Evolutionary conservation across 768 basidiomycete genomes (phyloP).

Genomic region (Pleurotus cornucopiae): DNA sequence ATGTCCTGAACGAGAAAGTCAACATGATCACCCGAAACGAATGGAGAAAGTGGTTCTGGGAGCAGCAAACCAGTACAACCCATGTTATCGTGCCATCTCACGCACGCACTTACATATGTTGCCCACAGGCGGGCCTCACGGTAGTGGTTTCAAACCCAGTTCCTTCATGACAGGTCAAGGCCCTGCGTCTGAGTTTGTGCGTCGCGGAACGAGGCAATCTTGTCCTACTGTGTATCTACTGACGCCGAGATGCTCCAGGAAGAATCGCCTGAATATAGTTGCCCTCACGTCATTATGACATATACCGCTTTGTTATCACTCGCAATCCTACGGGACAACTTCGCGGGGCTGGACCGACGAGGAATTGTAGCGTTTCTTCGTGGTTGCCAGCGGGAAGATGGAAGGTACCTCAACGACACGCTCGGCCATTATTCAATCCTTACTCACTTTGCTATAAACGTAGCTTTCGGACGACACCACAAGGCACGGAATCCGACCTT

Average conservation of each 20-base stretch:
- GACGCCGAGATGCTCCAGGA: conserved; percentile 17
- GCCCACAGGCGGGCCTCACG: conserved; percentile 47
- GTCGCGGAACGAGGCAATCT: conserved; percentile 8
- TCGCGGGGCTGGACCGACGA: conserved; percentile 60
- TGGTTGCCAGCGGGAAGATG: conserved; percentile 73
- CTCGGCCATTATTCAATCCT: not conserved
- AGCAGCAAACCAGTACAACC: conserved; percentile 62
- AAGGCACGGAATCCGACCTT: conserved; percentile 69
- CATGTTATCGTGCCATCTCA: conserved; percentile 7
- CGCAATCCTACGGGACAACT: conserved; percentile 83
- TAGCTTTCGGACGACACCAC: conserved; percentile 73
- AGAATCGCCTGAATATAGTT: conserved; percentile 49
- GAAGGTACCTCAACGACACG: conserved; percentile 54
- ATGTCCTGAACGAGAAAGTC: conserved; percentile 41
- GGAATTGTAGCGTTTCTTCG: conserved; percentile 67
- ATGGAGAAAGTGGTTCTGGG: conserved; percentile 89
- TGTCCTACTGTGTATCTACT: not conserved
- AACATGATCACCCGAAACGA: conserved; percentile 46
- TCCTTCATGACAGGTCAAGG: conserved; percentile 55
- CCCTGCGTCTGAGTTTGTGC: conserved; percentile 10
- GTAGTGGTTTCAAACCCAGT: conserved; percentile 72
- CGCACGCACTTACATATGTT: not conserved
- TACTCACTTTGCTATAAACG: not conserved
- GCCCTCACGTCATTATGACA: conserved; percentile 87
- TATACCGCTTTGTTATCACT: conserved; percentile 87